A percentile compares a stretch with the other conserved stretches of the same genome.
phyloP scores from a whole-genome alignment of 2,329 filamentous ascomycete species.

The Xylariomycetidae sp. region DNA sequence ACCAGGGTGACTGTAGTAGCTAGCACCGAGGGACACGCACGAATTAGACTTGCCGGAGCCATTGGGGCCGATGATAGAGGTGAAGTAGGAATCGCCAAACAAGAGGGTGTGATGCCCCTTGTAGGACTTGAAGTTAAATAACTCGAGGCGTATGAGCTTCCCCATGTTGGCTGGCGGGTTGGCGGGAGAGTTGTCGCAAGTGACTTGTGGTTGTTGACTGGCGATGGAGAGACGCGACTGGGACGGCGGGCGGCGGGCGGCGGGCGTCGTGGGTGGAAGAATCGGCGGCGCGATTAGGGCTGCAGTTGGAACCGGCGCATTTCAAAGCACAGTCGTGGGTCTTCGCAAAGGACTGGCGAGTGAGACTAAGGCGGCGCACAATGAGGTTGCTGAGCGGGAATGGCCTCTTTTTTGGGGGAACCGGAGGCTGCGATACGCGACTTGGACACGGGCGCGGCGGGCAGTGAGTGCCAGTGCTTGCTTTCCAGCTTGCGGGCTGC shows the following conservation, averaged over 20 bases:
- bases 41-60: conserved; percentile 99
- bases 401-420: no score
- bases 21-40: conserved; percentile 42
- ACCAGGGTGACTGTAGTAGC: conserved; percentile 4
- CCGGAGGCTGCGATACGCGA: no score
- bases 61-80: conserved; percentile 98
- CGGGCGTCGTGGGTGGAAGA: background rate
- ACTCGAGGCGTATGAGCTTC: conserved; percentile 89
- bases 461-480: no score
- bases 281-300: no score
- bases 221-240: conserved; percentile 1
- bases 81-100: conserved; percentile 98
- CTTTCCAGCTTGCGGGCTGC: no score
- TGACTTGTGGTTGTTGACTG: conserved; percentile 2
- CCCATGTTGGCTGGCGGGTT: conserved; percentile 61
- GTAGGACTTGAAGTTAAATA: conserved; percentile 98
- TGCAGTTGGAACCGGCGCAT: no score
- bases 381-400: no score
- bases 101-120: conserved; percentile 91
- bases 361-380: no score
- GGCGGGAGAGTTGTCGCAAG: conserved; percentile 5
- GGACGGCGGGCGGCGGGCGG: background rate
- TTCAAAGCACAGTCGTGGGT: no score
- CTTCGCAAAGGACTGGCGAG: no score
- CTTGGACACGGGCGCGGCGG: no score